Percentiles rank a stretch among this genome's conserved stretches.
Conservation (phyloP, 2,329 filamentous ascomycete species). For the Huntiella savannae region DNA sequence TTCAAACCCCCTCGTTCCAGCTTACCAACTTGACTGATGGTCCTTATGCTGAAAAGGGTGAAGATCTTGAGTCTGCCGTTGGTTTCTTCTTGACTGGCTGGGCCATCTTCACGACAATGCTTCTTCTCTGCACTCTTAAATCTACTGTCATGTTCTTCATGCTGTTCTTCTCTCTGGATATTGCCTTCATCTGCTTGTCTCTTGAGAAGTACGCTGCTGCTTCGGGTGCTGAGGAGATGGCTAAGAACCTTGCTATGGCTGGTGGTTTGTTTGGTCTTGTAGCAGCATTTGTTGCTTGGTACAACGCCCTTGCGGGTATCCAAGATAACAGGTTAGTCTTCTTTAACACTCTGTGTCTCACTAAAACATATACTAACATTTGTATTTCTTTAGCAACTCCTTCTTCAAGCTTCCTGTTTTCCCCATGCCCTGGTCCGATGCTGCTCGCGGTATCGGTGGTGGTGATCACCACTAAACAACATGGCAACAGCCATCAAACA, state of each 20-base stretch:
- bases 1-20: slow-evolving; percentile 48
- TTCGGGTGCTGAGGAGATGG: slow-evolving; percentile 27
- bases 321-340: slow-evolving; percentile 44
- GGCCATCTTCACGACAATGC: slow-evolving; percentile 68
- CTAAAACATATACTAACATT: slow-evolving; percentile 18
- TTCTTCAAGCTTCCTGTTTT: slow-evolving; percentile 87
- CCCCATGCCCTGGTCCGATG: slow-evolving; percentile 84
- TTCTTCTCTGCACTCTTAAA: slow-evolving; percentile 54
- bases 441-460: slow-evolving; percentile 27
- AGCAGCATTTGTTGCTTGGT: slow-evolving; percentile 70
- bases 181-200: slow-evolving; percentile 56
- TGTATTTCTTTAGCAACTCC: slow-evolving; percentile 38
- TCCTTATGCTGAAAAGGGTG: slow-evolving; percentile 27
- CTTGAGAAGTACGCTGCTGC: slow-evolving; percentile 39
- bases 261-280: slow-evolving; percentile 67
- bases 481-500: neutral
- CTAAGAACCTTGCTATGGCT: slow-evolving; percentile 39
- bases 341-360: neutral
- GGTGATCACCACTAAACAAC: slow-evolving; percentile 10
- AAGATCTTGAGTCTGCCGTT: slow-evolving; percentile 38
- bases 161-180: slow-evolving; percentile 59
- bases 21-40: slow-evolving; percentile 26
- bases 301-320: slow-evolving; percentile 68
- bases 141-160: slow-evolving; percentile 63
- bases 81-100: slow-evolving; percentile 61